phyloP scores from a whole-genome alignment of 148 eudicot species.

The Heliosperma pusillum region DNA sequence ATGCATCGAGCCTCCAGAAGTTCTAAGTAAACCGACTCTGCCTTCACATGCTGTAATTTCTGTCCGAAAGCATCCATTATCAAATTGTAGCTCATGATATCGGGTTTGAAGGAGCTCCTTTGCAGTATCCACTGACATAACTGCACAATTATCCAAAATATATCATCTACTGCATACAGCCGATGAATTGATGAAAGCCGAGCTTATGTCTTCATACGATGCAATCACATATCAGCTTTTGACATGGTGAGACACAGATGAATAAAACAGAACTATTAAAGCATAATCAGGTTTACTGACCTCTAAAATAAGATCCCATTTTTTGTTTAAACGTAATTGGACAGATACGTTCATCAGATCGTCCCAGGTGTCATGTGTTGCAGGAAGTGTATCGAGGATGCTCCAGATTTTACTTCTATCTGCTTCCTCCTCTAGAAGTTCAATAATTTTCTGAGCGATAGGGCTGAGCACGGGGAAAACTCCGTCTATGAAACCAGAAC shows the following conservation, averaged over 20 bases:
- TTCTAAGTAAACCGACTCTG: conserved; percentile 54
- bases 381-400: conserved; percentile 60
- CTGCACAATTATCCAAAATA: conserved; percentile 36
- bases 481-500: conserved; percentile 90
- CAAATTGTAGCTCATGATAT: conserved; percentile 70
- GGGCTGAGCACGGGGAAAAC: conserved; percentile 84
- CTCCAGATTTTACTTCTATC: conserved; percentile 51
- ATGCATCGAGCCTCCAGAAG: conserved; percentile 71
- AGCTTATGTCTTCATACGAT: no score
- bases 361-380: conserved; percentile 70
- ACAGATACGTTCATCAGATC: conserved; percentile 65
- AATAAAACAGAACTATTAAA: background rate
- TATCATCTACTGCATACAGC: no score
- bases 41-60: conserved; percentile 46
- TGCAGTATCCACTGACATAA: conserved; percentile 71
- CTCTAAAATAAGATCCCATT: conserved; percentile 64
- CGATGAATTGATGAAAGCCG: no score
- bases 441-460: conserved; percentile 51
- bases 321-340: conserved; percentile 66
- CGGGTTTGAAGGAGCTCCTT: conserved; percentile 64
- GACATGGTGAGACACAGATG: background rate
- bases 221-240: no score
- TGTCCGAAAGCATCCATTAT: conserved; percentile 85
- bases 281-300: conserved; percentile 28
- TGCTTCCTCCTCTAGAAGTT: conserved; percentile 51